Evolutionary conservation across 495 filamentous ascomycete species (phyloP).

Genomic region (Penicillium psychrofluorescens): DNA sequence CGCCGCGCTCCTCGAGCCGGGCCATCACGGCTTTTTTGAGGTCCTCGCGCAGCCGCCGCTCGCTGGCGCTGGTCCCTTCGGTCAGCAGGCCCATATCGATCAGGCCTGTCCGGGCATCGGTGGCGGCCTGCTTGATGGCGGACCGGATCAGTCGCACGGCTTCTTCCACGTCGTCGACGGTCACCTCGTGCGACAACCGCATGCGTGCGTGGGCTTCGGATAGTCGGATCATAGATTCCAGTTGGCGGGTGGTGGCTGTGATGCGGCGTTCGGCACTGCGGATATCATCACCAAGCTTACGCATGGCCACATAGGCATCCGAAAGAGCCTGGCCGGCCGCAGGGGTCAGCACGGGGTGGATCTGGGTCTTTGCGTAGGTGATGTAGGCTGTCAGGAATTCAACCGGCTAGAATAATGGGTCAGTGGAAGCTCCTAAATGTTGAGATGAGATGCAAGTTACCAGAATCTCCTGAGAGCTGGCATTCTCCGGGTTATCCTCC

Average conservation of each 20-base stretch:
- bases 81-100: slow-evolving; percentile 96
- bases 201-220: slow-evolving; percentile 97
- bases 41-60: slow-evolving; percentile 72
- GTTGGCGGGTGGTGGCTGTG: slow-evolving; percentile 90
- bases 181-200: slow-evolving; percentile 73
- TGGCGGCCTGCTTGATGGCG: slow-evolving; percentile 95
- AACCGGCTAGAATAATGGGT: slow-evolving; percentile 52
- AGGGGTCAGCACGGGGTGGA: slow-evolving; percentile 72
- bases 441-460: slow-evolving; percentile 36
- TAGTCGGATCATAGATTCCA: slow-evolving; percentile 96
- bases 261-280: slow-evolving; percentile 90
- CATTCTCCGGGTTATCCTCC: slow-evolving; percentile 85
- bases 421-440: slow-evolving; percentile 2
- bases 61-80: slow-evolving; percentile 79
- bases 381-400: slow-evolving; percentile 97
- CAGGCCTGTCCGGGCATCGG: slow-evolving; percentile 80
- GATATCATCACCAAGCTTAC: slow-evolving; percentile 90
- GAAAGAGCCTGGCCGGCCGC: slow-evolving; percentile 76
- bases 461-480: slow-evolving; percentile 66
- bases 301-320: slow-evolving; percentile 88
- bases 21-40: slow-evolving; percentile 71
- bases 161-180: slow-evolving; percentile 76
- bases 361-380: slow-evolving; percentile 85
- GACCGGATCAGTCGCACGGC: slow-evolving; percentile 86
- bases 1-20: slow-evolving; percentile 69